Conservation (phyloP, 129 eudicot genomes). For the Escallonia herrerae region DNA sequence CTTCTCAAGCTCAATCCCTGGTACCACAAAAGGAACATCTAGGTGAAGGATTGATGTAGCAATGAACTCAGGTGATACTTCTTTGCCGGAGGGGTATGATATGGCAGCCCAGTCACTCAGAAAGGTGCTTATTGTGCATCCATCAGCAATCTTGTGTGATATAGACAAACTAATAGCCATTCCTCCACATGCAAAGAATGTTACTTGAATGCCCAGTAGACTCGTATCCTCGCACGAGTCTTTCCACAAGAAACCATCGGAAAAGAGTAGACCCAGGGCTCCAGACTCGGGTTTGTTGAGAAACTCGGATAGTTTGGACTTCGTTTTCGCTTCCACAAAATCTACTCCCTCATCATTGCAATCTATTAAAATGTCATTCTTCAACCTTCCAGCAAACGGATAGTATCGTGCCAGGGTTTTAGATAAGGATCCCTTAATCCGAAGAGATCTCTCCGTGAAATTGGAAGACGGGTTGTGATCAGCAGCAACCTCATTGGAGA, state of each 20-base stretch:
- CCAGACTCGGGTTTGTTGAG: conserved; percentile 13
- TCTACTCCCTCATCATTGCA: conserved; percentile 23
- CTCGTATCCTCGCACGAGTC: conserved; percentile 11
- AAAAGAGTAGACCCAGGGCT: conserved; percentile 16
- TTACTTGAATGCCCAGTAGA: conserved; percentile 21
- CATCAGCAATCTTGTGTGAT: conserved; percentile 31
- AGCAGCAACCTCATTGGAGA: not conserved
- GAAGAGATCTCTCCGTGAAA: not conserved
- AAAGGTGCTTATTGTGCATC: conserved; percentile 6
- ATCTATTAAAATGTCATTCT: conserved; percentile 18
- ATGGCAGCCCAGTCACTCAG: conserved; percentile 27
- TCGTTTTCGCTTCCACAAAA: conserved; percentile 15
- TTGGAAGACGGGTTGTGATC: not conserved
- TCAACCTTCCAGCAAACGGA: conserved; percentile 30
- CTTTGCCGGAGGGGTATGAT: conserved; percentile 4
- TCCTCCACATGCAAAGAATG: conserved; percentile 24
- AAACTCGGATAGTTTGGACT: conserved; percentile 8
- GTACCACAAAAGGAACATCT: conserved; percentile 8
- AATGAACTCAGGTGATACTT: conserved; percentile 15
- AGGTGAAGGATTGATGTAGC: conserved; percentile 13
- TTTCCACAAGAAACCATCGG: conserved; percentile 21
- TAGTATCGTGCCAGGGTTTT: conserved; percentile 22
- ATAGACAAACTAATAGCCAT: conserved; percentile 12
- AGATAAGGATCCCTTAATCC: conserved; percentile 11
- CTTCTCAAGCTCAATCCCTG: conserved; percentile 14